Evolutionary conservation across 768 basidiomycete genomes (phyloP), one percentile per base, ranked within the genome.

Genomic region (Dioszegia hungarica): DNA sequence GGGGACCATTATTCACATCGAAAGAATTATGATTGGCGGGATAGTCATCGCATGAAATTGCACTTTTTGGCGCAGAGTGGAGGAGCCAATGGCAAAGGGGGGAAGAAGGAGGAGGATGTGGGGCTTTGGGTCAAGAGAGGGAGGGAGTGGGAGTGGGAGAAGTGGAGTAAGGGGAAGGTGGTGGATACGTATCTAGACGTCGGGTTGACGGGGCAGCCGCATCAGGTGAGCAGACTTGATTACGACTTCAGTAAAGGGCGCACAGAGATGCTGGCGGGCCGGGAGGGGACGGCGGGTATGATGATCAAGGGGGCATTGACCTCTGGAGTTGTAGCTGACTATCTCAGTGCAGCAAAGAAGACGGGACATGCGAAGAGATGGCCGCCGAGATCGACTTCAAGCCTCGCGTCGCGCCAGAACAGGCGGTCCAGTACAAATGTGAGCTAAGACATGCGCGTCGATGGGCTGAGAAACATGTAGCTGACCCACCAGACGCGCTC

Each of bases 311-410:
- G 40, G 40, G 12, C 20, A 12, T 41, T 41, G 11, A 41, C 25
- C 20, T 9, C 39, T 25, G 12, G 12, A 47, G 29, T 10, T 15
- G 20, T 24, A 44, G 24, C 34, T 54, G 31, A 45, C 27, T 24
- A 8, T 22, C 6, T 25, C 29, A 74, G 67, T 77, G 76, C 56
- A 70, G 68, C 40, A 47, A 72, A 56, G 62, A 64, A 12, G 75
- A 74, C 51, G 73, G 73, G 22, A 75, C 72, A 10, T 77, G 75
- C 51, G 72, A 68, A 29, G 71, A 73, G 45, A 75, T 76, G 69
- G 61, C 54, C 0, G 37, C 52, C 10, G 68, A 75, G 55, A 72
- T 77, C 34, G 44, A 64, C 15, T 71, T 70, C 52, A 64, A 57
- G 48, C 63, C 61, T 20, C 43, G 68, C 19, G 67, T 76, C n/a